Percentiles rank a stretch among this genome's conserved stretches.
phyloP scores from a whole-genome alignment of 2,329 filamentous ascomycete species.

The Fusarium pseudocircinatum region DNA sequence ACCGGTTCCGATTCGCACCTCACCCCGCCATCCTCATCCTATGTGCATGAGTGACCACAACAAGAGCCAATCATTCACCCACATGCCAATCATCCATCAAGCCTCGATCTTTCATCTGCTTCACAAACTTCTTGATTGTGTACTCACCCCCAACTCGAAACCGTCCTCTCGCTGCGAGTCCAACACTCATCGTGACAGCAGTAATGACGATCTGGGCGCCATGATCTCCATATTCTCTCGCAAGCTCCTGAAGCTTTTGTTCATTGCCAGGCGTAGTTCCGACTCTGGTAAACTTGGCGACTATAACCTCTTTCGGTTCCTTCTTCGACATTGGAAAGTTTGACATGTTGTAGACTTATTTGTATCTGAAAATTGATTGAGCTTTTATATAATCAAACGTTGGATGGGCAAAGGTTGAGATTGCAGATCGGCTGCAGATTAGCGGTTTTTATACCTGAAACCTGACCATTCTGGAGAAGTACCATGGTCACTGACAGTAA shows the following conservation, averaged over 20 bases:
- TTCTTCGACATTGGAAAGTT: not conserved
- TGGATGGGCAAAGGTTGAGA: not conserved
- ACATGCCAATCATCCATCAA: not conserved
- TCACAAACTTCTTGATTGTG: not conserved
- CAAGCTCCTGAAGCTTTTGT: not conserved
- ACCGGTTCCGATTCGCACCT: not conserved
- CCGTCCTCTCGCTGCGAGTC: not conserved
- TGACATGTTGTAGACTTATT: accelerated
- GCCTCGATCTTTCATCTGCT: not conserved
- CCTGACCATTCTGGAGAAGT: not conserved
- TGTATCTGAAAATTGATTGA: not conserved
- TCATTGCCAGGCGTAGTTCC: not conserved
- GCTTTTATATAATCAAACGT: too few species aligned
- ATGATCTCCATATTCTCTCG: not conserved
- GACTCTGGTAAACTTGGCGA: not conserved
- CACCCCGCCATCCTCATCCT: not conserved
- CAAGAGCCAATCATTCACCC: not conserved
- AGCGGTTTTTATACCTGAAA: not conserved
- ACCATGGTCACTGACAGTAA: not conserved
- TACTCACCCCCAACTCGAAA: not conserved
- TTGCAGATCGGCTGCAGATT: not conserved
- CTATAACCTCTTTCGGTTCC: not conserved
- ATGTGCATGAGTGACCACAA: not conserved
- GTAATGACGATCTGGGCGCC: not conserved
- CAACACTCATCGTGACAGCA: not conserved